Evolutionary conservation across 108 stramenopile genomes (phyloP), one percentile per base, ranked within the genome.

Genomic region (Fistulifera solaris): DNA sequence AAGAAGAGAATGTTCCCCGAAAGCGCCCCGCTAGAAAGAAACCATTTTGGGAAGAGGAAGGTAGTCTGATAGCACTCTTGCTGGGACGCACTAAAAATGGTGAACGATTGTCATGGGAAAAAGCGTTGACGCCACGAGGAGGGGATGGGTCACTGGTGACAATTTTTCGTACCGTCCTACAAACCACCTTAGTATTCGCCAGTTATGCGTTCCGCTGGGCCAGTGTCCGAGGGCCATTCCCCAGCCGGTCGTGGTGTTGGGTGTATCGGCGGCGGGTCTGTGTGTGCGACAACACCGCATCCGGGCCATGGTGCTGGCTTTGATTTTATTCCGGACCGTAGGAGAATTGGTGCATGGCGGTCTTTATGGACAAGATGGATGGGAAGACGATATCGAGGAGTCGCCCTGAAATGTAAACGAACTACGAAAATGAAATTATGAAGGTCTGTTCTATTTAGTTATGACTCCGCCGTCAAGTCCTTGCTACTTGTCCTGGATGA

Each of bases 301-400:
- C n/a, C 58, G 54, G 38, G 61, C 65, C n/a, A 25, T 76, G 16
- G 39, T 57, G 1, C 44, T 88, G 7, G 53, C 81, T 7, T 48
- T 84, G 45, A 42, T 89, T 24, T 73, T 66, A 10, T 39, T 82
- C 19, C 64, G 87, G 6, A 56, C 74, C 28, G 39, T 84, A 1
- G 83, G 83, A 22, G 87, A 89, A 63, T 58, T 77, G 25, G 57
- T 88, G 1, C 80, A 86, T 48, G 76, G 77, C 1, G 72, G 67
- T 42, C 38, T 81, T 39, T 53, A 75, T 41, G 77, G 77, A 17
- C 70, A 78, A 59, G 71, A 84, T 35, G 77, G 63, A 45, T 78
- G 77, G 77, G 74, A 79, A 14, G 74, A 79, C 48, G 64, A 75
- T 19, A 45, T 46, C 4, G 48, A 44, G 0, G 54, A 41, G 15